Percentiles rank a stretch among this genome's conserved stretches.
Conservation (phyloP, 371 early-diverging fungal genomes). For the Amoeboaphelidium protococcarum region DNA sequence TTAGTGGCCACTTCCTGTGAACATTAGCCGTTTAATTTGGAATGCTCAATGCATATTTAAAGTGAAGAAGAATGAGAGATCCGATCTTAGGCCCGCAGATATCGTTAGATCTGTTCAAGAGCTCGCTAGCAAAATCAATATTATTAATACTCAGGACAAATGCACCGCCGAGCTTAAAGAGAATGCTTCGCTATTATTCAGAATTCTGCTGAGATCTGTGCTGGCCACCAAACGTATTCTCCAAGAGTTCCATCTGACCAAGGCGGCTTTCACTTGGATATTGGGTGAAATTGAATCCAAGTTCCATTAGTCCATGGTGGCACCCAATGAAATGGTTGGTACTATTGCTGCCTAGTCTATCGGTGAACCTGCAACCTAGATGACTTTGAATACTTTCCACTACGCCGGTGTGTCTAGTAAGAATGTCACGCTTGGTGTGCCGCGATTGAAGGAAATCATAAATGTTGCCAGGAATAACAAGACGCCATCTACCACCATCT, state of each 20-base stretch:
- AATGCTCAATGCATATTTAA: constrained; percentile 75
- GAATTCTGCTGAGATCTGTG: constrained; percentile 52
- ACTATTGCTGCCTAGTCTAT: constrained; percentile 97
- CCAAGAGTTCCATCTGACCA: constrained; percentile 60
- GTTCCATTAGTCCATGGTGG: constrained; percentile 67
- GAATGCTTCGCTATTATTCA: constrained; percentile 75
- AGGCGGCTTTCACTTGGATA: constrained; percentile 80
- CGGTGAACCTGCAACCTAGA: constrained; percentile 99
- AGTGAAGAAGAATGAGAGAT: constrained; percentile 44
- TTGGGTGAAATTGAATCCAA: constrained; percentile 73
- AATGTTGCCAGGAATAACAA: constrained; percentile 94
- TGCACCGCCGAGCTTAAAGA: constrained; percentile 59
- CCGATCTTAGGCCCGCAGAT: constrained; percentile 59
- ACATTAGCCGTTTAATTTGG: constrained; percentile 59
- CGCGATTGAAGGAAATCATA: constrained; percentile 98
- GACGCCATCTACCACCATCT: constrained; percentile 81
- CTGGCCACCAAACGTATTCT: constrained; percentile 60
- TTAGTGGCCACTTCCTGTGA: constrained; percentile 71
- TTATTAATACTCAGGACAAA: constrained; percentile 64
- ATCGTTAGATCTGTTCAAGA: constrained; percentile 39
- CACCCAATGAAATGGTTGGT: constrained; percentile 98
- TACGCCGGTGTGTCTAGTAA: constrained; percentile 95
- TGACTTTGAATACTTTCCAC: constrained; percentile 99
- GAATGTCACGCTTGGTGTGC: constrained; percentile 96
- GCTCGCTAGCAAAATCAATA: constrained; percentile 34